Base-by-base conservation (phyloP, 1,139 yeast genomes). In the Pichia sp. region DNA sequence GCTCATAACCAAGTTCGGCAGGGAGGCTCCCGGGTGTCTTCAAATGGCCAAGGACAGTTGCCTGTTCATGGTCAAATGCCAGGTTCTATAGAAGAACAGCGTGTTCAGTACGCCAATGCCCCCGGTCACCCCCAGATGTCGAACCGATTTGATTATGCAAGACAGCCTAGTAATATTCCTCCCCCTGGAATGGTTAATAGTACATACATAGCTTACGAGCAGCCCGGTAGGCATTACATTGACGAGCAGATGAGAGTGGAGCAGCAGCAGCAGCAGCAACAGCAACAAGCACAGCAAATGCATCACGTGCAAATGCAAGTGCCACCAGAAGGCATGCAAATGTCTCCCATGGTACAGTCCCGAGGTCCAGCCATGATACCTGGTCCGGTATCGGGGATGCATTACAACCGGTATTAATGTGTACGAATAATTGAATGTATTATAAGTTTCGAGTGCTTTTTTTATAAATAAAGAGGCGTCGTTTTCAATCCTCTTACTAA, bases 201-300 rank as follows among this genome's bases (percentile, higher is more conserved):
- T 45, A 4, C 47, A 29, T 45, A 45, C 8, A 30, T 45, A 15
- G 15, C 15, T 29, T 45, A 45, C 19, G 47, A 45, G 6, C 47
- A 45, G 19, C 30, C 30, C 10, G 13, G 32, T 26, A 45, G 32
- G 15, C 47, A 11, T 5, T 23, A 2, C 11, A 45, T 45, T 19
- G 47, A 45, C 11, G 47, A 45, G 19, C 47, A 29, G 19, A 10
- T 45, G 47, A 45, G n/a, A n/a, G n/a, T n/a, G n/a, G n/a, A 41
- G 19, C 15, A 8, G 8, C 45, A 42, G 19, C 32, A 19, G 11
- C 46, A 43, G 23, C 29, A 26, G 10, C 29, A 23, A 32, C 51
- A 48, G 49, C 46, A 34, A 36, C 52, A 43, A 11, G 45, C 6
- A 15, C 49, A 23, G 15, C 50, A 10, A 44, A 13, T 16, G 5